Evolutionary conservation across 495 filamentous ascomycete species (phyloP).

Genomic region (Aspergillus ostianus): DNA sequence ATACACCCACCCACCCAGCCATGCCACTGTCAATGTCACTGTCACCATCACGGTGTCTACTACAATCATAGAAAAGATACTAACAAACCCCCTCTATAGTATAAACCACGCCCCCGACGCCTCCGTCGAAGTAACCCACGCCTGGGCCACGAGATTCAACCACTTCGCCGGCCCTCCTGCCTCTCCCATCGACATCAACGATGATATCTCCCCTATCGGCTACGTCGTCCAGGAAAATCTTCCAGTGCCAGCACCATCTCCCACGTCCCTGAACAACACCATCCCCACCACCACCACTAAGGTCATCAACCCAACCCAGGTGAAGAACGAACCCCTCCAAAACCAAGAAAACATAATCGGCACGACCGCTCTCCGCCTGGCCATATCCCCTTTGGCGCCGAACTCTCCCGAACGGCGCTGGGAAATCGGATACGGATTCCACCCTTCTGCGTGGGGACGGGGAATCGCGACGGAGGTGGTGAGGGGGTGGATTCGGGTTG

Average conservation of each 20-base stretch:
- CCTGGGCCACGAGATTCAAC: not conserved
- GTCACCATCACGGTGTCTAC: too few species aligned
- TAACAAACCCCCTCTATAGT: not conserved
- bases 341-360: not conserved
- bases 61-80: too few species aligned
- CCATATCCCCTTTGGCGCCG: not conserved
- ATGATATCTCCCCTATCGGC: not conserved
- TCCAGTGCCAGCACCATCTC: too few species aligned
- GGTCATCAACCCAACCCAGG: too few species aligned
- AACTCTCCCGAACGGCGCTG: not conserved
- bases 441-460: conserved; percentile 14
- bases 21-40: too few species aligned
- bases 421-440: conserved; percentile 22
- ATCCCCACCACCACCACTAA: too few species aligned
- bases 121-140: not conserved
- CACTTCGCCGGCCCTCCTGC: too few species aligned
- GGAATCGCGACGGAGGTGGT: conserved; percentile 23
- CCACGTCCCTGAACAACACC: too few species aligned
- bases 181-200: too few species aligned
- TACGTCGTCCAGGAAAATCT: not conserved
- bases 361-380: not conserved
- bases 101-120: not conserved
- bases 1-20: too few species aligned
- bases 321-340: too few species aligned
- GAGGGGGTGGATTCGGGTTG: conserved; percentile 2